Evolutionary conservation across 2,329 filamentous ascomycete species (phyloP).

Genomic region (Emmonsiellopsis sp.): DNA sequence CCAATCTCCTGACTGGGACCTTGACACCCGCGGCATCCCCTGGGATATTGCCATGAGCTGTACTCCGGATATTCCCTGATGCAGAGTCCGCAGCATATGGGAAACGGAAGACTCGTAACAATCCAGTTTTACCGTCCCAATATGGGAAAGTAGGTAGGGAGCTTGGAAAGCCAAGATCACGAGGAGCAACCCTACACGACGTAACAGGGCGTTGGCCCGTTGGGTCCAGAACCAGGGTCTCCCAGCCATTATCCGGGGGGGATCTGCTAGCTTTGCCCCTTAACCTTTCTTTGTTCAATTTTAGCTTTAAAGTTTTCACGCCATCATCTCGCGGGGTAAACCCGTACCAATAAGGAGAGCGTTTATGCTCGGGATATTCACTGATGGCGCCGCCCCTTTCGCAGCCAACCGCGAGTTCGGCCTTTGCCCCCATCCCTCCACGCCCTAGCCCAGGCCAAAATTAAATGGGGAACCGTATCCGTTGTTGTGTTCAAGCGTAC

Average conservation of each 20-base stretch:
- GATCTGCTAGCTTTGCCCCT: neutral
- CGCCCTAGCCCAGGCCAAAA: neutral
- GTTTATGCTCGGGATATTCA: neutral
- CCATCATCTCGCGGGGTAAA: slow-evolving; percentile 1
- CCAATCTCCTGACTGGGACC: neutral
- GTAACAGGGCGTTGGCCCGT: neutral
- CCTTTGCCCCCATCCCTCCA: neutral
- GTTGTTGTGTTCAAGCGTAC: neutral
- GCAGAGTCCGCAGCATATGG: neutral
- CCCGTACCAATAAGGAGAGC: neutral
- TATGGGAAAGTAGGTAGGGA: neutral
- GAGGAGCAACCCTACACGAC: neutral
- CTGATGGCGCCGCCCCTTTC: neutral
- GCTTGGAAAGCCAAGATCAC: neutral
- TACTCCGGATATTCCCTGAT: neutral
- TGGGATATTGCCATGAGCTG: neutral
- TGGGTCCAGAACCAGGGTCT: slow-evolving; percentile 1
- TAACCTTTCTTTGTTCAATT: neutral
- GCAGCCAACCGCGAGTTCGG: neutral
- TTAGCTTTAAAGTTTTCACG: neutral
- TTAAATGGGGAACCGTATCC: neutral
- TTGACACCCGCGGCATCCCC: neutral
- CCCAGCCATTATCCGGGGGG: neutral
- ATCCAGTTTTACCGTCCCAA: neutral
- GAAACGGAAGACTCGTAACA: neutral